A percentile compares a stretch with the other conserved stretches of the same genome.
Conservation (phyloP, 177 flowering plant species). For the Telopea speciosissima region DNA sequence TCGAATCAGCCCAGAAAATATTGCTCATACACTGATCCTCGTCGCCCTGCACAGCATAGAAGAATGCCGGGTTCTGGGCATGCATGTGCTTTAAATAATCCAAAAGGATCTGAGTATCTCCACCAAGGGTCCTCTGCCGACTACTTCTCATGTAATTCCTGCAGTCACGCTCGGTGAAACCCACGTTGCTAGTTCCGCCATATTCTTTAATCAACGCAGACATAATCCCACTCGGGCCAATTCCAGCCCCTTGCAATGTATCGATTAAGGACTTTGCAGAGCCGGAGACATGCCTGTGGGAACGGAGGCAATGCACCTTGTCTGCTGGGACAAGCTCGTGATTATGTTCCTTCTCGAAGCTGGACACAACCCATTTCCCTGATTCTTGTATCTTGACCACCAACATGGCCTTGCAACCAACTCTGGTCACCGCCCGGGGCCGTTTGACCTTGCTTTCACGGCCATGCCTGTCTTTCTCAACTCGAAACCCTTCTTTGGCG, state of each 20-base stretch:
- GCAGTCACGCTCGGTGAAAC: conserved; percentile 21
- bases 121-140: conserved; percentile 25
- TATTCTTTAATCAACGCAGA: conserved; percentile 19
- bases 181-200: conserved; percentile 22
- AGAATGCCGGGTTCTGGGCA: conserved; percentile 28
- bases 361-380: conserved; percentile 30
- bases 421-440: conserved; percentile 20
- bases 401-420: conserved; percentile 32
- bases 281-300: conserved; percentile 23
- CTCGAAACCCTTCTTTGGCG: conserved; percentile 68
- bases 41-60: conserved; percentile 29
- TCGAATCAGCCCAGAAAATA: conserved; percentile 34
- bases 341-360: conserved; percentile 28
- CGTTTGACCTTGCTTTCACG: conserved; percentile 50
- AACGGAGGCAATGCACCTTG: conserved; percentile 24
- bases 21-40: conserved; percentile 22
- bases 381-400: conserved; percentile 30
- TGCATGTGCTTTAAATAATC: conserved; percentile 28
- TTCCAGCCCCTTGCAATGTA: conserved; percentile 21
- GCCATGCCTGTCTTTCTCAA: conserved; percentile 47
- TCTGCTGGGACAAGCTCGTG: conserved; percentile 23
- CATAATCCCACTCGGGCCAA: conserved; percentile 27
- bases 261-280: conserved; percentile 20
- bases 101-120: conserved; percentile 23
- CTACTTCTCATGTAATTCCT: conserved; percentile 20